Evolutionary conservation across 176 grass and related monocot species (phyloP).

Genomic region (Triticum urartu): DNA sequence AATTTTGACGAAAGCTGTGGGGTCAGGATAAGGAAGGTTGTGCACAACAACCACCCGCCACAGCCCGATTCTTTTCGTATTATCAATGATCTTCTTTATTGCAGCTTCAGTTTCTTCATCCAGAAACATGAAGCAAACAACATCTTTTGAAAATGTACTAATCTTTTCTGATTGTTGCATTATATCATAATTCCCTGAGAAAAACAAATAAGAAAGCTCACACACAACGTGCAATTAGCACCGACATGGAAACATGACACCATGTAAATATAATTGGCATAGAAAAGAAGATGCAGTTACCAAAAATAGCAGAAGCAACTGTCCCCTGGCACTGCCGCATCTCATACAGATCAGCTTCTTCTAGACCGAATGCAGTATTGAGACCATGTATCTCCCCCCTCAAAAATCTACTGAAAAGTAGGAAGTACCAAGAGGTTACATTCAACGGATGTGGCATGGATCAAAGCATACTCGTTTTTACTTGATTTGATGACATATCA

Average conservation of each 20-base stretch:
- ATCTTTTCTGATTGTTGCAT: conserved; percentile 34
- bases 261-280: background rate
- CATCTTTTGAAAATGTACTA: conserved; percentile 61
- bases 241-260: background rate
- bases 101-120: conserved; percentile 87
- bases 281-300: conserved; percentile 38
- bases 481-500: too few relatives aligned
- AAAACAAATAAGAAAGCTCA: conserved; percentile 12
- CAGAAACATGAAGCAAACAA: conserved; percentile 94
- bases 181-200: conserved; percentile 48
- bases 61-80: too few relatives aligned
- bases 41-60: too few relatives aligned
- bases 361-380: conserved; percentile 81
- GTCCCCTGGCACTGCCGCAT: conserved; percentile 72
- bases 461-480: too few relatives aligned
- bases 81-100: conserved; percentile 55
- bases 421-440: too few relatives aligned
- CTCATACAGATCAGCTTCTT: conserved; percentile 76
- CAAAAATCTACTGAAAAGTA: too few relatives aligned
- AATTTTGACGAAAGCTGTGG: too few relatives aligned
- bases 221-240: conserved; percentile 14
- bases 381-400: conserved; percentile 75
- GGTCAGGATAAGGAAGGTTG: too few relatives aligned
- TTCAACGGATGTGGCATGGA: too few relatives aligned
- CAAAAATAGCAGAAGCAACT: conserved; percentile 95